Conservation (phyloP, 2,329 filamentous ascomycete genomes). For the Niveomyces coronatus region DNA sequence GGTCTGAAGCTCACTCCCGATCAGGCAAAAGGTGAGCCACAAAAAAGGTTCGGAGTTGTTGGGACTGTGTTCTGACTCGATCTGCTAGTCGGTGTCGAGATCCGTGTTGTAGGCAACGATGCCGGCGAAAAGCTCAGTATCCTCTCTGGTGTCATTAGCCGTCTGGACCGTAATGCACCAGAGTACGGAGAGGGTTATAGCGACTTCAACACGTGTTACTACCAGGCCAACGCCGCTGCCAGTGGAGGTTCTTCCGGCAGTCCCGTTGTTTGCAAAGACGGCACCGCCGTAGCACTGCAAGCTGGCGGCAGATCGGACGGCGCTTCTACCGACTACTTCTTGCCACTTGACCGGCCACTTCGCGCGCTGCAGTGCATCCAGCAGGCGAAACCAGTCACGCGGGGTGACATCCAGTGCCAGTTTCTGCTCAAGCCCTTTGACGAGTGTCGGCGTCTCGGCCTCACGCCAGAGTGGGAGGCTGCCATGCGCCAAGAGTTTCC, state of each 20-base stretch:
- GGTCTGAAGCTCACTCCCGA: conserved; percentile 76
- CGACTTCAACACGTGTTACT: conserved; percentile 94
- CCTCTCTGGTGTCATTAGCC: conserved; percentile 90
- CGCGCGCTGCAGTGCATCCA: conserved; percentile 82
- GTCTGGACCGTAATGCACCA: conserved; percentile 89
- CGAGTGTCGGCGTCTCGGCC: conserved; percentile 81
- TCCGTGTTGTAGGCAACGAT: conserved; percentile 95
- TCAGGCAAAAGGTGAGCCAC: conserved; percentile 53
- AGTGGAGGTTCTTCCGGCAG: conserved; percentile 97
- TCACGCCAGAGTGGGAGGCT: conserved; percentile 78
- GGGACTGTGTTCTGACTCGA: not conserved
- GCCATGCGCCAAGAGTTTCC: conserved; percentile 75
- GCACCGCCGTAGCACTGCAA: conserved; percentile 83
- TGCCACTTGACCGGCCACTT: conserved; percentile 82
- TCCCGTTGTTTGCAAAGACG: conserved; percentile 93
- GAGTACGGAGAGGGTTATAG: conserved; percentile 98
- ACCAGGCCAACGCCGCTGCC: conserved; percentile 92
- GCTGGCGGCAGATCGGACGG: conserved; percentile 90
- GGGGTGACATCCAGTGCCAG: conserved; percentile 96
- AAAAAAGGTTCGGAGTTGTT: not conserved
- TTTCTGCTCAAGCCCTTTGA: conserved; percentile 97
- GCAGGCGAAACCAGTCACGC: conserved; percentile 61
- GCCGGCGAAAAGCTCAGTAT: conserved; percentile 98
- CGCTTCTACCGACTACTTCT: conserved; percentile 94
- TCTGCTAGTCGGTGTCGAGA: conserved; percentile 69